phyloP scores from a whole-genome alignment of 495 filamentous ascomycete genomes.

The Daldinia concentrica region DNA sequence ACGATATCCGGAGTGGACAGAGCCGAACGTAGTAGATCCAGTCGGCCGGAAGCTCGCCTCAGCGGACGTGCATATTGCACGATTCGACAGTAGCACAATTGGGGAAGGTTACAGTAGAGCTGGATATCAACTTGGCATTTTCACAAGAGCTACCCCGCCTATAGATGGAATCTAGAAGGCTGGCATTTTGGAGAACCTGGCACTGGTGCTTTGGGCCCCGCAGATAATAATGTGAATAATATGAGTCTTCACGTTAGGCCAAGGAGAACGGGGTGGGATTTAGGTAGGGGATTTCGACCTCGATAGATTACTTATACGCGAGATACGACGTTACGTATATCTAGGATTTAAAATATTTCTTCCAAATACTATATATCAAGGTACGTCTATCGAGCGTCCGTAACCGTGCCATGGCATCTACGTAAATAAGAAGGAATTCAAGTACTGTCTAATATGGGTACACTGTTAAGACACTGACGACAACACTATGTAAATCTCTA shows the following conservation, averaged over 20 bases:
- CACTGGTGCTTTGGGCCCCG: neutral
- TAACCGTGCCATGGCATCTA: neutral
- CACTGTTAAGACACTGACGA: neutral
- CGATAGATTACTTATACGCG: neutral
- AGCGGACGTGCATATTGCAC: neutral
- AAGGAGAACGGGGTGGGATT: neutral
- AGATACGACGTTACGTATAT: neutral
- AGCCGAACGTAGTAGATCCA: neutral
- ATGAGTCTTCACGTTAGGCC: neutral
- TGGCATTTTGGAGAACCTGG: constrained; percentile 21
- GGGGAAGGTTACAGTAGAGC: constrained; percentile 25
- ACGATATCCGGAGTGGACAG: neutral
- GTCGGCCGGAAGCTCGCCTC: neutral
- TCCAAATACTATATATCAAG: too few relatives aligned
- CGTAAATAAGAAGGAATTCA: neutral
- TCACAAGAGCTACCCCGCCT: constrained; percentile 26
- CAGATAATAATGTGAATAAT: neutral
- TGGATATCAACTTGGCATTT: constrained; percentile 1
- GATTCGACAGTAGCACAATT: constrained; percentile 16
- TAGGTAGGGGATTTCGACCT: neutral
- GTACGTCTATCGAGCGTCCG: too few relatives aligned
- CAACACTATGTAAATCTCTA: neutral
- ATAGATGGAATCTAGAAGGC: constrained; percentile 10
- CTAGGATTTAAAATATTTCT: neutral
- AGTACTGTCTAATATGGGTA: neutral